Evolutionary conservation across 768 basidiomycete genomes (phyloP), one percentile per base, ranked within the genome.

Genomic region (Boletus rubroflammeus): DNA sequence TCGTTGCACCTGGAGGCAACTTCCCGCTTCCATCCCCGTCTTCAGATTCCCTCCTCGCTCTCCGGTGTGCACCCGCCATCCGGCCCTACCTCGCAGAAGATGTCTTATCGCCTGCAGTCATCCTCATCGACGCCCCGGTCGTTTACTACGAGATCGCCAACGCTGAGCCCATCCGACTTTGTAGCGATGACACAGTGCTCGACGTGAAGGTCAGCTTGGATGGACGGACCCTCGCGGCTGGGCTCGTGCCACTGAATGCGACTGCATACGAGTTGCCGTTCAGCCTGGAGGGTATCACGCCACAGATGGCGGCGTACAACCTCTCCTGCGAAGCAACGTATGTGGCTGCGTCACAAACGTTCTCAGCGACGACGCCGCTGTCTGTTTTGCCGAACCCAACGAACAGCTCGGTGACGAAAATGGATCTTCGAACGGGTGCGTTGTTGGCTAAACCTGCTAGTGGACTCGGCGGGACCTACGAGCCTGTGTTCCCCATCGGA

Each of bases 51-150:
- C 74, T 82, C 38, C 75, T 85, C 25, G 79, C 82, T 8, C 67
- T 86, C 36, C 80, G 81, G 10, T 85, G 84, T 55, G 75, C 76
- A 9, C 82, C 81, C 28, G 79, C 81, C 3, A 77, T 84, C 23
- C 75, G 78, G 6, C 84, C 84, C 1, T 86, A 83, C 64, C 75
- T 85, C 23, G 76, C 78, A 15, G 81, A 80, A 58, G 83, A 84
- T 56, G 68, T 70, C 26, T 61, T 62, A 23, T 72, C 74, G 3
- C 71, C 74, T 3, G 72, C 76, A 14, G 72, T 75, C 15, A 73
- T 85, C 49, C 68, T 85, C 36, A 70, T 85, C 39, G 82, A 85
- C 45, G 66, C 81, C 0, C 77, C 78, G 0, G 65, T 86, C 34
- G 77, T 77, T 0, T 76, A 76, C 60, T 72, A 73, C 13, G 55